Evolutionary conservation across 1,139 yeast genomes (phyloP).

Genomic region (Candida sojae): DNA sequence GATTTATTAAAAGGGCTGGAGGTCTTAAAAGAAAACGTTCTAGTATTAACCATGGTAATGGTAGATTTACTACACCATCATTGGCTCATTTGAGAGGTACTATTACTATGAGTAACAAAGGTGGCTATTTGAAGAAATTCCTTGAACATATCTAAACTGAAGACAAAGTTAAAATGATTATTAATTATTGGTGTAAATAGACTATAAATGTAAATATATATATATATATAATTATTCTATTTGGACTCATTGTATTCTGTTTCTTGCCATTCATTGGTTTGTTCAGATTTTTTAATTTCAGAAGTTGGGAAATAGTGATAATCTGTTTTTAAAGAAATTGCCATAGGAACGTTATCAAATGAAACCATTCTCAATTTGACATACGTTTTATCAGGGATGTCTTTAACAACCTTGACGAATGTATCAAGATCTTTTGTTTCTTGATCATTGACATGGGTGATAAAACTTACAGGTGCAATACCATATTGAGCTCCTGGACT

Average conservation of each 20-base stretch:
- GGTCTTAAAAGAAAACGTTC: slow-evolving; percentile 66
- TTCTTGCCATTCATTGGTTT: slow-evolving; percentile 54
- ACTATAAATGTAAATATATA: slow-evolving; percentile 4
- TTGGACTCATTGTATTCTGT: slow-evolving; percentile 21
- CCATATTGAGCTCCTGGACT: slow-evolving; percentile 88
- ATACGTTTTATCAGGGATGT: slow-evolving; percentile 76
- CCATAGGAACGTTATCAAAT: slow-evolving; percentile 83
- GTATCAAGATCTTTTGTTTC: slow-evolving; percentile 70
- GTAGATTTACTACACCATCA: slow-evolving; percentile 75
- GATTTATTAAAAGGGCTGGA: slow-evolving; percentile 71
- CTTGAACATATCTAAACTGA: slow-evolving; percentile 3
- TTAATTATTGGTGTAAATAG: slow-evolving; percentile 8
- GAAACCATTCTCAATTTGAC: slow-evolving; percentile 80
- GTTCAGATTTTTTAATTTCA: slow-evolving; percentile 54
- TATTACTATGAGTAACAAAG: slow-evolving; percentile 53
- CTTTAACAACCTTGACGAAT: slow-evolving; percentile 62
- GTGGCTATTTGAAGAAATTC: slow-evolving; percentile 53
- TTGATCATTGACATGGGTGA: slow-evolving; percentile 82
- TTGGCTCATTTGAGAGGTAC: slow-evolving; percentile 66
- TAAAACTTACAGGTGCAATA: slow-evolving; percentile 77
- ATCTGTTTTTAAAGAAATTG: slow-evolving; percentile 82
- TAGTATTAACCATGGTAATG: slow-evolving; percentile 91
- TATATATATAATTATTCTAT: slow-evolving; percentile 1
- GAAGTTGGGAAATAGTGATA: slow-evolving; percentile 90
- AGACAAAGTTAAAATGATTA: not conserved